phyloP scores from a whole-genome alignment of 306 rosid genomes.

The Trifolium dubium region DNA sequence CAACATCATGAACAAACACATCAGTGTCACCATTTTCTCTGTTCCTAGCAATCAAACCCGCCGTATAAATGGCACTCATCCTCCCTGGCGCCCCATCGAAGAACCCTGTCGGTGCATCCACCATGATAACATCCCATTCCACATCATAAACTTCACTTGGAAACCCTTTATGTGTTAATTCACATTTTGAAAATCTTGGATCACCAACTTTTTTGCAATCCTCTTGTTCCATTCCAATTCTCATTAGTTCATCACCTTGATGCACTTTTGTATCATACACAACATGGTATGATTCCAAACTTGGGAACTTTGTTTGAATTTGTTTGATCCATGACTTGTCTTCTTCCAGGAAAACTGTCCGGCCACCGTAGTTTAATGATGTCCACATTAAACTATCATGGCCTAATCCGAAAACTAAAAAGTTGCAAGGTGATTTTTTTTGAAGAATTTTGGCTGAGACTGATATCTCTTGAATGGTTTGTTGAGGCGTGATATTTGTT shows the following conservation, averaged over 20 bases:
- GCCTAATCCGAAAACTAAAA: slow-evolving; percentile 86
- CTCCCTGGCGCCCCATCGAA: slow-evolving; percentile 83
- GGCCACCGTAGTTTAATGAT: slow-evolving; percentile 82
- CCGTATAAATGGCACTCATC: slow-evolving; percentile 90
- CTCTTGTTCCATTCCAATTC: slow-evolving; percentile 46
- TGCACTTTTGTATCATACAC: slow-evolving; percentile 73
- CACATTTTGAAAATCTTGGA: slow-evolving; percentile 75
- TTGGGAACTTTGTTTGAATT: slow-evolving; percentile 54
- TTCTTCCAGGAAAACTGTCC: slow-evolving; percentile 87
- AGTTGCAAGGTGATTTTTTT: slow-evolving; percentile 84
- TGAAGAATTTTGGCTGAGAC: slow-evolving; percentile 67
- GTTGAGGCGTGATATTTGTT: slow-evolving; percentile 87
- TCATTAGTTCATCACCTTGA: slow-evolving; percentile 64
- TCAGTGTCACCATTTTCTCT: slow-evolving; percentile 74
- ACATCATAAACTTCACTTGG: slow-evolving; percentile 72
- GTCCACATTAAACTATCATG: slow-evolving; percentile 96
- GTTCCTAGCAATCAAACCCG: slow-evolving; percentile 89
- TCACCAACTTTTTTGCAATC: slow-evolving; percentile 66
- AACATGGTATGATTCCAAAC: slow-evolving; percentile 73
- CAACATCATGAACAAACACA: slow-evolving; percentile 93
- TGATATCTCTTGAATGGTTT: slow-evolving; percentile 71
- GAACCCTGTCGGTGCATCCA: slow-evolving; percentile 93
- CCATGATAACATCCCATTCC: slow-evolving; percentile 96
- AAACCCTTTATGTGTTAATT: slow-evolving; percentile 66
- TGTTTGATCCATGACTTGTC: slow-evolving; percentile 77